Evolutionary conservation across 371 early-diverging fungal species (phyloP).

Genomic region (Mucor irregularis): DNA sequence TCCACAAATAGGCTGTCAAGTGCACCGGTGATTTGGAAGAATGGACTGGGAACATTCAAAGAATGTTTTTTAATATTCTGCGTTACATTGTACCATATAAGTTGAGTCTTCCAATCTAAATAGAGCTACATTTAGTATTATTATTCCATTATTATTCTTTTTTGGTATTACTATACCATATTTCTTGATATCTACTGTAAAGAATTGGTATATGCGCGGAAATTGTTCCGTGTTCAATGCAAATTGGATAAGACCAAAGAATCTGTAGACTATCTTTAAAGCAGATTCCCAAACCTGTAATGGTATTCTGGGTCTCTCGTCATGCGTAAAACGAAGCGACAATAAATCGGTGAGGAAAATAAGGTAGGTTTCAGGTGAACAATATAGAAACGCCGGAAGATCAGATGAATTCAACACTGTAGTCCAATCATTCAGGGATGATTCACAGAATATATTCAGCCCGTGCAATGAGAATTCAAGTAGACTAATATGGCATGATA

Average conservation of each 20-base stretch:
- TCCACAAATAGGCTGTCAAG: slow-evolving; percentile 1
- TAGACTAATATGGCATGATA: background rate
- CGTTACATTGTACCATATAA: slow-evolving; percentile 23
- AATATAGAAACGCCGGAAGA: slow-evolving; percentile 17
- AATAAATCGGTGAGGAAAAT: background rate
- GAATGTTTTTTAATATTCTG: background rate
- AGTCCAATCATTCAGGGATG: background rate
- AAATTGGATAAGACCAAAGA: background rate
- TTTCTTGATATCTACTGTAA: background rate
- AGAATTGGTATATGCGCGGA: background rate
- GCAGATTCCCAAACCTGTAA: slow-evolving; percentile 22
- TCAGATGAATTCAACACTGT: background rate
- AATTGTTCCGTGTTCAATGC: background rate
- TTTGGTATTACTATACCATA: slow-evolving; percentile 6
- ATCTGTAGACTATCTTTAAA: background rate
- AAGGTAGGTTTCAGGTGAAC: slow-evolving; percentile 12
- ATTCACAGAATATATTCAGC: slow-evolving; percentile 1
- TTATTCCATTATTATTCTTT: background rate
- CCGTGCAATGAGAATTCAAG: background rate
- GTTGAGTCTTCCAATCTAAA: slow-evolving; percentile 27
- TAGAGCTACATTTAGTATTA: background rate
- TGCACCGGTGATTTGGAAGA: slow-evolving; percentile 14
- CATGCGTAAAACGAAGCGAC: background rate
- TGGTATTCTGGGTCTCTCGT: background rate
- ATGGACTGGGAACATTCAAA: slow-evolving; percentile 3